Conservation (phyloP, 2,329 filamentous ascomycete genomes). For the Penicillium sp. region DNA sequence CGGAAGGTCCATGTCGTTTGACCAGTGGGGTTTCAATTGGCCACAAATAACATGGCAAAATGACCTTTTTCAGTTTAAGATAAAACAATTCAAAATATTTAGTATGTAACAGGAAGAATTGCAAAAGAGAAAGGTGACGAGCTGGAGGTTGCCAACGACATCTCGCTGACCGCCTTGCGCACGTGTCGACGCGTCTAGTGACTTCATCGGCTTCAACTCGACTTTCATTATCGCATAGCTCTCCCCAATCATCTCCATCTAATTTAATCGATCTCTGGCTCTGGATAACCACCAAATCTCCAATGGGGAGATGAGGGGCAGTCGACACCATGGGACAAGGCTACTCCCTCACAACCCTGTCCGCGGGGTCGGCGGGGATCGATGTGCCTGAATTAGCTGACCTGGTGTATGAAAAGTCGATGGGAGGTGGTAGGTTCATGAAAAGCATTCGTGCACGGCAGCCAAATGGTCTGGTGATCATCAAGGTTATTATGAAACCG, state of each 20-base stretch:
- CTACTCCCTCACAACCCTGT: constrained; percentile 85
- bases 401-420: constrained; percentile 79
- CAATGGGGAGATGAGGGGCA: constrained; percentile 25
- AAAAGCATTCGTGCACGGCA: constrained; percentile 88
- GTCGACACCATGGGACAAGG: constrained; percentile 74
- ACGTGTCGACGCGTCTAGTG: constrained; percentile 17
- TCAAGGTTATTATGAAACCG: constrained; percentile 91
- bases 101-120: neutral
- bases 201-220: constrained; percentile 15
- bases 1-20: neutral
- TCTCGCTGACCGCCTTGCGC: constrained; percentile 17
- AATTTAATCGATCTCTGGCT: neutral
- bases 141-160: constrained; percentile 1
- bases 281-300: neutral
- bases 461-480: constrained; percentile 80
- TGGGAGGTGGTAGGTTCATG: constrained; percentile 89
- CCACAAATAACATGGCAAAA: neutral
- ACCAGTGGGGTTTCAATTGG: neutral
- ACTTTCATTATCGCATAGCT: constrained; percentile 4
- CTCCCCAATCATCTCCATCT: neutral
- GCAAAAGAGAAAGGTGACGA: neutral
- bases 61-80: neutral
- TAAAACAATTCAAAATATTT: neutral
- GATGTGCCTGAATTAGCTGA: constrained; percentile 87
- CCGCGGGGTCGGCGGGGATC: constrained; percentile 83